Evolutionary conservation across 1,139 yeast species (phyloP).

Genomic region (Sugiyamaella castrensis): DNA sequence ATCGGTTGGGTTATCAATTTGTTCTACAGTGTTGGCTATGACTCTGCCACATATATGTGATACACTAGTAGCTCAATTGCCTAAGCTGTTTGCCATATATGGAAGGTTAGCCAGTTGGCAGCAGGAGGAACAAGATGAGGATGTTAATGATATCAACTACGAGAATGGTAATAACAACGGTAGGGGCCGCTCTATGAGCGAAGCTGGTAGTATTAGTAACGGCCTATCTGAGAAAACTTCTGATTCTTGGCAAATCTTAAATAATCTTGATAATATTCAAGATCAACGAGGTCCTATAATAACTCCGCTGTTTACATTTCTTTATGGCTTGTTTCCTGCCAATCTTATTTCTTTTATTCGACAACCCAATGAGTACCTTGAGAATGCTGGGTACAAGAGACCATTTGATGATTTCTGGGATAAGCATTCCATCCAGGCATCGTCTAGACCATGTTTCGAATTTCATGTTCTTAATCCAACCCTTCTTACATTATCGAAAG

Average conservation of each 20-base stretch:
- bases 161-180: conserved; percentile 16
- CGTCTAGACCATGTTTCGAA: conserved; percentile 33
- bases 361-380: conserved; percentile 42
- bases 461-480: conserved; percentile 51
- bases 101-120: conserved; percentile 47
- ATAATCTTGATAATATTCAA: conserved; percentile 24
- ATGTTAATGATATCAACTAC: conserved; percentile 1
- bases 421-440: conserved; percentile 34
- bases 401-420: conserved; percentile 36
- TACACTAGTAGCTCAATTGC: conserved; percentile 39
- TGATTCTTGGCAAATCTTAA: conserved; percentile 37
- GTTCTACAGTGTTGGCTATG: conserved; percentile 50
- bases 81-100: conserved; percentile 48
- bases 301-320: conserved; percentile 43
- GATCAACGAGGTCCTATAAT: conserved; percentile 28
- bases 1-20: conserved; percentile 43
- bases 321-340: conserved; percentile 63
- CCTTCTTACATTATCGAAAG: conserved; percentile 39
- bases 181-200: background rate
- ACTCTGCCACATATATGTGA: conserved; percentile 51
- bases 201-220: background rate
- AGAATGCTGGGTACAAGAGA: conserved; percentile 20
- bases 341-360: conserved; percentile 47
- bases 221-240: background rate
- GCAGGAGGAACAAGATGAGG: conserved; percentile 9